These are phyloP conservation scores for Malbranchea cinnamomea DNA, from an alignment of 2,329 filamentous ascomycete species.

Conservation along the genomic window DNA sequence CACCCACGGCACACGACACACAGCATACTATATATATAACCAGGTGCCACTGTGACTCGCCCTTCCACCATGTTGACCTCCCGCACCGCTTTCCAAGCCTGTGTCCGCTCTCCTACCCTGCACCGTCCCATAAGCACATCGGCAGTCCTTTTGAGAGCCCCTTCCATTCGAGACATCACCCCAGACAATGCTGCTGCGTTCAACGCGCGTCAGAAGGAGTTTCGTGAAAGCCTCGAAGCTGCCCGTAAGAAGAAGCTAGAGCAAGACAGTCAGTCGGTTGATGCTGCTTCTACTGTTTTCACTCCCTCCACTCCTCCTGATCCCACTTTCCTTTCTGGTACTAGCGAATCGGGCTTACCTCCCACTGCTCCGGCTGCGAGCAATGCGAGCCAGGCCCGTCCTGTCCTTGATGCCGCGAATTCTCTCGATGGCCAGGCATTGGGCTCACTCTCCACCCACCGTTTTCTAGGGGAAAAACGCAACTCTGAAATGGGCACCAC, in stretches of 20 bases:
- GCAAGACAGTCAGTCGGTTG: conserved; percentile 65
- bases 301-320: conserved; percentile 23
- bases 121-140: conserved; percentile 46
- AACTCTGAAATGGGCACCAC: conserved; percentile 26
- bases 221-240: conserved; percentile 66
- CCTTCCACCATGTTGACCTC: conserved; percentile 25
- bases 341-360: no score
- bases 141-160: conserved; percentile 37
- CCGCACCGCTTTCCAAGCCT: conserved; percentile 36
- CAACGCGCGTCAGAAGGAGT: conserved; percentile 68
- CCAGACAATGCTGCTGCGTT: conserved; percentile 59
- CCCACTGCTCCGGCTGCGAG: conserved; percentile 31
- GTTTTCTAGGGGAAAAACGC: conserved; percentile 41
- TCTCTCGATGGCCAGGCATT: conserved; percentile 32
- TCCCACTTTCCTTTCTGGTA: conserved; percentile 12
- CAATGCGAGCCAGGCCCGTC: conserved; percentile 25
- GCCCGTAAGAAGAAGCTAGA: conserved; percentile 61
- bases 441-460: conserved; percentile 44
- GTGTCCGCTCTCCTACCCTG: conserved; percentile 31
- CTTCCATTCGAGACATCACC: conserved; percentile 76
- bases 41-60: conserved; percentile 1
- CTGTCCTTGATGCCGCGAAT: conserved; percentile 26
- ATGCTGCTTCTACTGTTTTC: conserved; percentile 20
- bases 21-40: conserved; percentile 5
- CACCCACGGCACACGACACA: conserved; percentile 1